Evolutionary conservation across 305 asterid species (phyloP).

Genomic region (Solanum hybrid): DNA sequence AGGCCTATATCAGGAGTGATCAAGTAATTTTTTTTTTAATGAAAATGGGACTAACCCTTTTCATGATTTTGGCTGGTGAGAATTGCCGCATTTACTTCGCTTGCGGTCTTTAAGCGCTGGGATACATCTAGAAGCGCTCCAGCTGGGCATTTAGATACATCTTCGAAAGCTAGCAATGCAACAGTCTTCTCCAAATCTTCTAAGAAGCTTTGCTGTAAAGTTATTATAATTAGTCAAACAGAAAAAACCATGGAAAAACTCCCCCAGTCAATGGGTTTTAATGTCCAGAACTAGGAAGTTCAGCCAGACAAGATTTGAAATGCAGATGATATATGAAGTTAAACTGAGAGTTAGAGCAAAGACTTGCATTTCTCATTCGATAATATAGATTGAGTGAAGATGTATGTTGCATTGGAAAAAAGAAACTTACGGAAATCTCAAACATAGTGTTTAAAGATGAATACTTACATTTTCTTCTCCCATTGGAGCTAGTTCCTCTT

Average conservation of each 20-base stretch:
- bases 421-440: neutral
- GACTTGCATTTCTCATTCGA: neutral
- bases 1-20: neutral
- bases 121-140: conserved; percentile 66
- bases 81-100: conserved; percentile 48
- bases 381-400: neutral
- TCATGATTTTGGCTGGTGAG: conserved; percentile 54
- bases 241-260: neutral
- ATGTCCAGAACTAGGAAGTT: neutral
- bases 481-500: conserved; percentile 94
- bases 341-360: neutral
- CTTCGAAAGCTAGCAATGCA: conserved; percentile 77
- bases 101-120: conserved; percentile 42
- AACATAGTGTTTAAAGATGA: neutral
- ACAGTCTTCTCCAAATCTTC: conserved; percentile 89
- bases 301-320: neutral
- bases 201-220: conserved; percentile 46
- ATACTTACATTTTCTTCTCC: conserved; percentile 82
- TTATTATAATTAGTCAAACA: neutral
- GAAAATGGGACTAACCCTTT: conserved; percentile 37
- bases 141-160: conserved; percentile 59
- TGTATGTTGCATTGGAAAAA: neutral
- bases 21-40: neutral
- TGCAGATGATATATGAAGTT: neutral
- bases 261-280: neutral